phyloP scores from a whole-genome alignment of 441 rosid species.

The Arabidopsis lyrata region DNA sequence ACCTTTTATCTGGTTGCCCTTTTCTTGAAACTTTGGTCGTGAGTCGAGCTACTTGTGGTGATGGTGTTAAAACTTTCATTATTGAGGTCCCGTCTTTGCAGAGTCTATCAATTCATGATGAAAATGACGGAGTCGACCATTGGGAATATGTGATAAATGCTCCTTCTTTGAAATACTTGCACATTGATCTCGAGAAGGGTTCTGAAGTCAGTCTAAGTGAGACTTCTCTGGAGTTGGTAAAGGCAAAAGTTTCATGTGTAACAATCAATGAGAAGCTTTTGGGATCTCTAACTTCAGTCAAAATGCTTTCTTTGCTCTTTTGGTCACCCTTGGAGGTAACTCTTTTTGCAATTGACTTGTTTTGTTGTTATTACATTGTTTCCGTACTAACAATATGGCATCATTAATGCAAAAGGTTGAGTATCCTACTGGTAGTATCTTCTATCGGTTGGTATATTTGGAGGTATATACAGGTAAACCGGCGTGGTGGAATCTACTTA shows the following conservation, averaged over 20 bases:
- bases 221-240: not conserved
- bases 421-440: slow-evolving; percentile 1
- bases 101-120: slow-evolving; percentile 1
- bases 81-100: not conserved
- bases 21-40: not conserved
- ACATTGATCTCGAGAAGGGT: not conserved
- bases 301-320: slow-evolving; percentile 8
- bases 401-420: not conserved
- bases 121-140: not conserved
- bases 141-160: not conserved
- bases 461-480: slow-evolving; percentile 4
- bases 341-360: not conserved
- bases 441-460: not conserved
- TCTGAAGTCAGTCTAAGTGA: not conserved
- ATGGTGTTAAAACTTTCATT: not conserved
- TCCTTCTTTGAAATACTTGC: slow-evolving; percentile 15
- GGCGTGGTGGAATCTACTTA: slow-evolving; percentile 15
- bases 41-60: not conserved
- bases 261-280: not conserved
- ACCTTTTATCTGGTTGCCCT: slow-evolving; percentile 1
- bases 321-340: slow-evolving; percentile 8
- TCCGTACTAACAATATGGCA: not conserved
- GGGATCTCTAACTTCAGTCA: not conserved
- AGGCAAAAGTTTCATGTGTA: not conserved
- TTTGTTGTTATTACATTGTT: not conserved